Evolutionary conservation across 805 yeast species (phyloP), one percentile per base, ranked within the genome.

Genomic region (Pichia gijzeniarum): DNA sequence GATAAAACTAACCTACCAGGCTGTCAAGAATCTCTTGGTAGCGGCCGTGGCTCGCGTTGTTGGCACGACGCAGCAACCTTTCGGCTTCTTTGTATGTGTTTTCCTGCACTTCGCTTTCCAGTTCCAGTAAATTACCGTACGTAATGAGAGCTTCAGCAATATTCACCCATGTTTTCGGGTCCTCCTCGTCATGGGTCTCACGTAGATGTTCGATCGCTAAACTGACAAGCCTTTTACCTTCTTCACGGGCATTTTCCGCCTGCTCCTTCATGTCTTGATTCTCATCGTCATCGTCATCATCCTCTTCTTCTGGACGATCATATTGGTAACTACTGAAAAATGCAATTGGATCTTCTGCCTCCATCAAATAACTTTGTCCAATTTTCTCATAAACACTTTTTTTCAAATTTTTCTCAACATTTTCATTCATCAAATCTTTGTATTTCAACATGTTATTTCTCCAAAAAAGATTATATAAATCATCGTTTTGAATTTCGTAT

Each of bases 101-200:
- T 48, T 82, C 85, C 65, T 88, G 95, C 36, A 81, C 84, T 30
- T 68, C 65, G 42, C 82, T 71, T 22, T 82, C 88, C 21, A 76
- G 66, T 8, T 81, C 85, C 49, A 74, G 70, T 41, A 89, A 60
- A 55, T 89, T 90, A 14, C 90, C 96, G 53, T 85, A 66, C 14
- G 84, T 77, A 31, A 91, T 86, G 56, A 78, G 70, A 1, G 95
- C 90, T 62, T 91, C 98, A 1, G 96, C 96, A 38, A 85, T 73
- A 57, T 79, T 76, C 12, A 82, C 95, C 86, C 91, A 84, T 5
- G 84, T 71, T 48, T 81, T 82, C 0, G 95, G 95, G 35, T 83
- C 87, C 38, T 81, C 85, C 17, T 77, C 80, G 41, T 79, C 79
- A 60, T 81, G 77, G 0, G 89, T 82, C 44, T 69, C 64, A 44